A percentile compares a stretch with the other conserved stretches of the same genome.
phyloP scores from a whole-genome alignment of 768 basidiomycete species.

The Boletus sensibilis region DNA sequence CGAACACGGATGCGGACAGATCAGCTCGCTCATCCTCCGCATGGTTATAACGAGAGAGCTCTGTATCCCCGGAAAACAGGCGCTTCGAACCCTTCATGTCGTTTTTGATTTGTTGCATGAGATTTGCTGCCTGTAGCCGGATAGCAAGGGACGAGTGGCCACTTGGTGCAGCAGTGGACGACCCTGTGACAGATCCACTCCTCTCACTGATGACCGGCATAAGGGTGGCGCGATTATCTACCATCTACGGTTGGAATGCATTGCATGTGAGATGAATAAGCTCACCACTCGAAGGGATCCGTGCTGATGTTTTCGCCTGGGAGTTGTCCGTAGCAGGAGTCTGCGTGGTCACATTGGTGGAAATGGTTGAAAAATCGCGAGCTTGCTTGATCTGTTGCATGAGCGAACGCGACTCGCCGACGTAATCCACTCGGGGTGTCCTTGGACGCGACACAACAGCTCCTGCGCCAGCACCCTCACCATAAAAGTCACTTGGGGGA shows the following conservation, averaged over 20 bases:
- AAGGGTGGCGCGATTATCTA: conserved; percentile 14
- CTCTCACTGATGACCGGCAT: conserved; percentile 16
- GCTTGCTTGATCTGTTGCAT: conserved; percentile 82
- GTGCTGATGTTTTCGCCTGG: neutral
- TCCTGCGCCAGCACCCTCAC: conserved; percentile 47
- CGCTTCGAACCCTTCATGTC: conserved; percentile 72
- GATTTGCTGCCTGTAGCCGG: conserved; percentile 69
- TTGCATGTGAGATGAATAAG: neutral
- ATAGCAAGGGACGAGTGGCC: conserved; percentile 65
- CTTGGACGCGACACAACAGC: conserved; percentile 51
- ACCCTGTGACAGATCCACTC: conserved; percentile 24
- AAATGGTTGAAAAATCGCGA: conserved; percentile 74
- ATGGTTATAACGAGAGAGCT: conserved; percentile 42
- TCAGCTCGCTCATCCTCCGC: conserved; percentile 18
- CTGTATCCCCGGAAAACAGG: conserved; percentile 66
- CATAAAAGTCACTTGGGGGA: conserved; percentile 58
- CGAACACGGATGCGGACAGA: conserved; percentile 7
- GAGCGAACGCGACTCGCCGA: conserved; percentile 71
- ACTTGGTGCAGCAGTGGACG: conserved; percentile 34
- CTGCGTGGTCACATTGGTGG: conserved; percentile 52
- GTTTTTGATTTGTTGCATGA: conserved; percentile 85
- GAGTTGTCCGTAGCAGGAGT: conserved; percentile 19
- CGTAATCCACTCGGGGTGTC: conserved; percentile 59
- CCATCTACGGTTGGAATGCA: conserved; percentile 1
- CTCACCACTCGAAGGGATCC: conserved; percentile 17